These are phyloP conservation scores for Syzygium syzygioides DNA, from an alignment of 441 rosid species.

Conservation along the genomic window DNA sequence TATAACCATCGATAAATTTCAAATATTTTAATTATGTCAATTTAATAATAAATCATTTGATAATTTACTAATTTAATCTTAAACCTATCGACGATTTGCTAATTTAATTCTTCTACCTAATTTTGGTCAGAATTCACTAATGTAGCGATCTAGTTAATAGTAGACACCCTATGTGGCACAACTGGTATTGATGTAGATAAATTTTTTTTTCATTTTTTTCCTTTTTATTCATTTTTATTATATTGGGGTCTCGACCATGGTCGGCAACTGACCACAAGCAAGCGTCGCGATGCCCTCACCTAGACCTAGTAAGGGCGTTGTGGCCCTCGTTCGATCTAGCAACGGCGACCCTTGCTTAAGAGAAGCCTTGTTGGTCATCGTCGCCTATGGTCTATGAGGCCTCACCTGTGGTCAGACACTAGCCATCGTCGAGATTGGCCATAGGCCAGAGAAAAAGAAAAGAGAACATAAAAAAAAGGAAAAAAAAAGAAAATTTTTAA, in stretches of 20 bases:
- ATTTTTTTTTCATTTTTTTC: background rate
- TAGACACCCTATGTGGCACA: too few species aligned
- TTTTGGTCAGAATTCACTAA: too few species aligned
- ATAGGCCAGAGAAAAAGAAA: background rate
- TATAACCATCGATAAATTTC: fast-evolving
- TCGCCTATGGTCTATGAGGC: background rate
- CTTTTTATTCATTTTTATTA: fast-evolving
- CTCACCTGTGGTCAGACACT: background rate
- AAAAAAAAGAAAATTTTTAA: too few species aligned
- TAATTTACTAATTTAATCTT: too few species aligned
- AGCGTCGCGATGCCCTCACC: fast-evolving
- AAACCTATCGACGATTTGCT: too few species aligned
- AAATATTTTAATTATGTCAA: too few species aligned
- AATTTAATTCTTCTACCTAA: too few species aligned
- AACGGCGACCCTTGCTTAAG: background rate
- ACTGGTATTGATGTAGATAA: background rate
- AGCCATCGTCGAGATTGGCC: background rate
- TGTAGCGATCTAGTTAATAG: too few species aligned
- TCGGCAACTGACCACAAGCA: fast-evolving
- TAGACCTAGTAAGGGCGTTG: background rate
- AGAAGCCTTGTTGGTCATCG: background rate
- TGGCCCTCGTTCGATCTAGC: fast-evolving
- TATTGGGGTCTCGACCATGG: background rate
- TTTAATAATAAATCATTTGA: too few species aligned
- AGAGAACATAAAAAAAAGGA: background rate